A percentile compares a stretch with the other conserved stretches of the same genome.
Conservation (phyloP, 2,329 filamentous ascomycete species). For the Harringtonia lauricola region DNA sequence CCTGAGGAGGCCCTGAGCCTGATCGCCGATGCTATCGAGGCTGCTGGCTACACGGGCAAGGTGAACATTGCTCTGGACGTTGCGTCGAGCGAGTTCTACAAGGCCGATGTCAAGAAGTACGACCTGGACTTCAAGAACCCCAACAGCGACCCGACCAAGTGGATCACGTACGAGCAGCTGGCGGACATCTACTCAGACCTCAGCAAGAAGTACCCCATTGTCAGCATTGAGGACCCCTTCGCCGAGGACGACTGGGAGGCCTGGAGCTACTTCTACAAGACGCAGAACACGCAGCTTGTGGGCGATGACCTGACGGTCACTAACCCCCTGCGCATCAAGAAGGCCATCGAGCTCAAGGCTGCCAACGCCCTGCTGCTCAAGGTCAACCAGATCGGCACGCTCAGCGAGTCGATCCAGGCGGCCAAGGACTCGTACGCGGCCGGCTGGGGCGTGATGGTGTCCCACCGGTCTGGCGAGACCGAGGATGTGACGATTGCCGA, state of each 20-base stretch:
- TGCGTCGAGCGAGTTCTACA: constrained; percentile 99
- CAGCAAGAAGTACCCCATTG: constrained; percentile 92
- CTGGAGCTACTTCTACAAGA: constrained; percentile 99
- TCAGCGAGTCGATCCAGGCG: constrained; percentile 97
- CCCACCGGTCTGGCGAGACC: constrained; percentile 97
- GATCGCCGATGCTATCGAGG: constrained; percentile 87
- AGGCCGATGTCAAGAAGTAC: constrained; percentile 95
- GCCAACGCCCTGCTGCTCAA: constrained; percentile 97
- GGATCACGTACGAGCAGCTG: constrained; percentile 97
- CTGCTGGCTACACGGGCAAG: constrained; percentile 90
- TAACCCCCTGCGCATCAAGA: constrained; percentile 98
- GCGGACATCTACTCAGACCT: constrained; percentile 84
- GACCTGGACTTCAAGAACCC: constrained; percentile 99
- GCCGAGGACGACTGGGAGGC: constrained; percentile 99
- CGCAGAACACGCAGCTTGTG: constrained; percentile 95
- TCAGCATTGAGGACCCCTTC: constrained; percentile 98
- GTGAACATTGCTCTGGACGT: constrained; percentile 99
- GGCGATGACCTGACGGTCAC: constrained; percentile 98
- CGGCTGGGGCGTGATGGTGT: constrained; percentile 98
- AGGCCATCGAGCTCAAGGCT: constrained; percentile 97
- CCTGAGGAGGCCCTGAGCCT: constrained; percentile 93
- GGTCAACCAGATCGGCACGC: constrained; percentile 99
- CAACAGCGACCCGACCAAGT: constrained; percentile 89
- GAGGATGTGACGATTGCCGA: constrained; percentile 99
- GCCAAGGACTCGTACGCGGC: constrained; percentile 97